Base-by-base conservation (phyloP, 352 stramenopile genomes). In the Globisporangium nunn region DNA sequence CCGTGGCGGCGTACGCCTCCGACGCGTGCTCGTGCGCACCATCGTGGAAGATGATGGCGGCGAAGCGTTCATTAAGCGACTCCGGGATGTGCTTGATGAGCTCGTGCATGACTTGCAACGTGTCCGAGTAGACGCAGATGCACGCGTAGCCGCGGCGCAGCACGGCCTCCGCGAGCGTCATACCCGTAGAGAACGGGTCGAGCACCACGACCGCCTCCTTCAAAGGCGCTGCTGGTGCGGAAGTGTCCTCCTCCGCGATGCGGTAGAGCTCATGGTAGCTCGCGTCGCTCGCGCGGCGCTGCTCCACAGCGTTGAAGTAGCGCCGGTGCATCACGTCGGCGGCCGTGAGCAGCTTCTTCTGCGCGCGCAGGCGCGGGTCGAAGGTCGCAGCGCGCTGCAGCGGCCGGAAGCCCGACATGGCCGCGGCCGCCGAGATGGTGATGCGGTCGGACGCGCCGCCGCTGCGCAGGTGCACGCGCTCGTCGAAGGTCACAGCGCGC, bases 111-210 rank as follows among this genome's bases (percentile, higher is more conserved):
- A 91, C 78, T 18, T 79, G 61, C 3, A 93, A 71, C 52, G 82
- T 91, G 63, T 93, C 82, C 45, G 78, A 89, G 63, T 88, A 89
- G 41, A 91, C 67, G 59, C 76, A 85, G 59, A 93, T 61, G 64
- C 71, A 83, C 1, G 72, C 79, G 64, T 94, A 98, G 31, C 93
- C 95, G 45, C 88, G 84, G 52, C 77, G 83, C 49, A 87, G 57
- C 1, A 94, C 87, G 58, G 94, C 85, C 57, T 97, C 74, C 1
- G 88, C 93, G 29, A 99, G 67, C 48, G 96, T 84, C 67, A 88
- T 94, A 58, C 94, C 96, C 49, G 95, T 98, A 0, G 88, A 97
- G 71, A 98, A 98, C 6, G 95, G 93, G 64, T 98, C 93, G 10
- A 98, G 87, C 37, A 98, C 73, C n/a, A 98, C 89, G 12, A 98